A percentile compares a stretch with the other conserved stretches of the same genome.
Conservation (phyloP, 108 stramenopile genomes). For the Fistulifera solaris region DNA sequence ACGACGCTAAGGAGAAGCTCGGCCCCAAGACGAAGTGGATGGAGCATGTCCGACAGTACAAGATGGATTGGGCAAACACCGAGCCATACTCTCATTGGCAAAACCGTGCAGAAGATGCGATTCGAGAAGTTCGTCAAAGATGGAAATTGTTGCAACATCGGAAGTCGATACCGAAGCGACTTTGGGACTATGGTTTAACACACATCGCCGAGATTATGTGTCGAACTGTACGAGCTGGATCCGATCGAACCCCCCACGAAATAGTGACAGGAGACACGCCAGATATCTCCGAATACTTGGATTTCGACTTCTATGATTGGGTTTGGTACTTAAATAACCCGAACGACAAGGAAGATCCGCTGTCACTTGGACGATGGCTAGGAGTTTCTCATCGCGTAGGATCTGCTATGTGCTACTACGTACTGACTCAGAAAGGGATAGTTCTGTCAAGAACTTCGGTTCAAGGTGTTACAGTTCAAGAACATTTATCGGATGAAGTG, state of each 20-base stretch:
- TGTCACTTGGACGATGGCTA: constrained; percentile 12
- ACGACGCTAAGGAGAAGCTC: background rate
- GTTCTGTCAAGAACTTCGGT: constrained; percentile 18
- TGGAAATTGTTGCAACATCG: constrained; percentile 3
- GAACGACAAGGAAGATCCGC: constrained; percentile 3
- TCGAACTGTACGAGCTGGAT: constrained; percentile 1
- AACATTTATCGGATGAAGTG: background rate
- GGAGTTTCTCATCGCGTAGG: constrained; percentile 20
- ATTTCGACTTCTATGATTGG: constrained; percentile 31
- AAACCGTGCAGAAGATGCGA: background rate
- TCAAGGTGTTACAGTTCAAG: constrained; percentile 15
- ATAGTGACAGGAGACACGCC: constrained; percentile 22
- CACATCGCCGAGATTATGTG: constrained; percentile 8
- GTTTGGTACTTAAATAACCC: constrained; percentile 18
- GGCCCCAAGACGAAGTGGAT: background rate
- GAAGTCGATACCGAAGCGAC: constrained; percentile 6
- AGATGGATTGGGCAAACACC: background rate
- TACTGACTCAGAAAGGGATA: constrained; percentile 9
- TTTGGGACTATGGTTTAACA: constrained; percentile 23
- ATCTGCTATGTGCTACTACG: constrained; percentile 20
- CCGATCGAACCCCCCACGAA: constrained; percentile 9
- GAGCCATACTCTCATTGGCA: constrained; percentile 1
- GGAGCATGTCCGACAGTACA: background rate
- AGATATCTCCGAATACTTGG: constrained; percentile 29
- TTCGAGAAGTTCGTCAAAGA: background rate